Evolutionary conservation across 2,329 filamentous ascomycete species (phyloP).

Genomic region (Epicoccum nigrum): DNA sequence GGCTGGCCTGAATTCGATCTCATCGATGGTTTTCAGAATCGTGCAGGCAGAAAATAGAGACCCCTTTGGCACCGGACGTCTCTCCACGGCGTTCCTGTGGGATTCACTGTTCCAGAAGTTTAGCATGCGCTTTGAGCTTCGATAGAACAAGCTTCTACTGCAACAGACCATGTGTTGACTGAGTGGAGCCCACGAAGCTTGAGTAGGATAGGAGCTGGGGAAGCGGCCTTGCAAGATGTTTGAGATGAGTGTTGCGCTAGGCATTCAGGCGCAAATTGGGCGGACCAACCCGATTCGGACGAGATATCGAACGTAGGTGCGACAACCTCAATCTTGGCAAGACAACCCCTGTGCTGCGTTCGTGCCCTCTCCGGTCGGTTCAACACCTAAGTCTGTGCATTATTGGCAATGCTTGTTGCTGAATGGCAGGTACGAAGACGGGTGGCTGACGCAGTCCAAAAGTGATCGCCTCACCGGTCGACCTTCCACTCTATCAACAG

Average conservation of each 20-base stretch:
- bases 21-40: slow-evolving; percentile 22
- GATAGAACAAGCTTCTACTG: slow-evolving; percentile 37
- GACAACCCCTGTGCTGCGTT: slow-evolving; percentile 6
- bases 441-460: slow-evolving; percentile 27
- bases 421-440: slow-evolving; percentile 21
- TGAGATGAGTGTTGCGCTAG: slow-evolving; percentile 26
- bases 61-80: slow-evolving; percentile 21
- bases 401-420: slow-evolving; percentile 24
- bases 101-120: slow-evolving; percentile 19
- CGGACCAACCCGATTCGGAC: slow-evolving; percentile 25
- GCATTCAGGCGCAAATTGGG: slow-evolving; percentile 21
- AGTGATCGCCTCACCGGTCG: slow-evolving; percentile 24
- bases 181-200: slow-evolving; percentile 35
- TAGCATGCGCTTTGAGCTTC: slow-evolving; percentile 38
- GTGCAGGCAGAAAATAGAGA: neutral
- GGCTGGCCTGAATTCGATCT: slow-evolving; percentile 21
- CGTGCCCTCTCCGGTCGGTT: slow-evolving; percentile 25
- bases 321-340: slow-evolving; percentile 27
- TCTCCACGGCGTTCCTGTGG: slow-evolving; percentile 35
- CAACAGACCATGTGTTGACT: slow-evolving; percentile 36
- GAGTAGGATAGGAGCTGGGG: slow-evolving; percentile 14
- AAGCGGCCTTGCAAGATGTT: slow-evolving; percentile 21
- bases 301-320: slow-evolving; percentile 38
- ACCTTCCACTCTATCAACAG: slow-evolving; percentile 9
- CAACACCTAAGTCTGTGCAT: slow-evolving; percentile 10